Evolutionary conservation across 2,329 filamentous ascomycete genomes (phyloP), one percentile per base, ranked within the genome.

Genomic region (Helotiales sp.): DNA sequence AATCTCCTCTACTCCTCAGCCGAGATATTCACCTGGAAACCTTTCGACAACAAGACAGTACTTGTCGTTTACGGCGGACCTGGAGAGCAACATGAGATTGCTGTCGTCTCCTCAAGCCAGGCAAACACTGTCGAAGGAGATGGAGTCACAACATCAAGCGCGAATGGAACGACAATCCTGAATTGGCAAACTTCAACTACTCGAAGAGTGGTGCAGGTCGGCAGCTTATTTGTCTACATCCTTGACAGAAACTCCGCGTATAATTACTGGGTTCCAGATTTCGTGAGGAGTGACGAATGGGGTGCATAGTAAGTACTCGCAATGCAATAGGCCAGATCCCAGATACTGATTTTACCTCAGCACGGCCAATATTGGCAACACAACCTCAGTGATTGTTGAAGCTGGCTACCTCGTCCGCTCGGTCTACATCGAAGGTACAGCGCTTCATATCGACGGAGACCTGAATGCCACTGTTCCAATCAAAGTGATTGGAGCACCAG

Each of bases 21-120:
- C 0, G 87, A 91, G 66, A 81, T 90, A 24, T 84, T 86, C 60
- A 89, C 86, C 0, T 88, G 86, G 82, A 87, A 90, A 70, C 78
- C 81, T 52, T 85, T 87, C 58, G 77, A 76, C 0, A 74, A 80
- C 36, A 81, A 79, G 69, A 86, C 82, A 13, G 80, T 85, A 1
- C 71, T 89, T 2, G 71, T 90, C 1, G 72, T 90, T 2, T 90
- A 90, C 62, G 84, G 84, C 2, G 85, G 82, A 0, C 75, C 79
- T 0, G 77, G 77, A 13, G 87, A 90, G 65, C 74, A 75, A 1
- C 85, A 90, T 60, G 87, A 90, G 64, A 73, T 89, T 29, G 82
- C 81, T 0, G 67, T 87, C 17, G 70, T 66, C 60, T 68, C 44
- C 33, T 68, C 19, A 31, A 72, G 56, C 64, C 72, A 48, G 58